These are phyloP conservation scores for Boletus rubescentipes DNA, from an alignment of 768 basidiomycete species.

Conservation along the genomic window DNA sequence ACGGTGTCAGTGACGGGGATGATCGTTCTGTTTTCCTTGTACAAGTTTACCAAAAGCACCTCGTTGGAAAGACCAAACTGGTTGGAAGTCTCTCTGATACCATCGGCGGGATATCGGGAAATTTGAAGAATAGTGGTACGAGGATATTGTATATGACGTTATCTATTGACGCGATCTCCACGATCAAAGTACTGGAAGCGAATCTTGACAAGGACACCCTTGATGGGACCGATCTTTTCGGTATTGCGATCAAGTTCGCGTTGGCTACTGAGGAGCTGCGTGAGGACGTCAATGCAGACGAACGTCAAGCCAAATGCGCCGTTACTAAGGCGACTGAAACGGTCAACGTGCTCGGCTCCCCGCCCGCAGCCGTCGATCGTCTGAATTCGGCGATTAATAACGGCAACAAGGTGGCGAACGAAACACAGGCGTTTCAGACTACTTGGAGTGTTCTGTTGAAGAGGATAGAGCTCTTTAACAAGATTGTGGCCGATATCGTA, in stretches of 20 bases:
- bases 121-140: not conserved
- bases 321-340: not conserved
- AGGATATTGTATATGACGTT: not conserved
- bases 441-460: too few species aligned
- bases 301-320: not conserved
- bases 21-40: not conserved
- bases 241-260: not conserved
- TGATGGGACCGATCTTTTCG: not conserved
- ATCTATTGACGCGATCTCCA: not conserved
- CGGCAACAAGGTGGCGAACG: too few species aligned
- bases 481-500: too few species aligned
- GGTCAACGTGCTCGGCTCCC: not conserved
- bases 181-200: not conserved
- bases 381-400: too few species aligned
- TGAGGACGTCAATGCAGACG: not conserved
- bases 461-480: too few species aligned
- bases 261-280: too few species aligned
- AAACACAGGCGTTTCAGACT: too few species aligned
- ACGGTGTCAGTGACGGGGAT: not conserved
- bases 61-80: not conserved
- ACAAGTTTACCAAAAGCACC: not conserved
- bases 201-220: not conserved
- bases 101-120: not conserved
- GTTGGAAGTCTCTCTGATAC: not conserved
- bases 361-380: too few species aligned